phyloP scores from a whole-genome alignment of 352 stramenopile genomes.

The Phytophthora tubulina region DNA sequence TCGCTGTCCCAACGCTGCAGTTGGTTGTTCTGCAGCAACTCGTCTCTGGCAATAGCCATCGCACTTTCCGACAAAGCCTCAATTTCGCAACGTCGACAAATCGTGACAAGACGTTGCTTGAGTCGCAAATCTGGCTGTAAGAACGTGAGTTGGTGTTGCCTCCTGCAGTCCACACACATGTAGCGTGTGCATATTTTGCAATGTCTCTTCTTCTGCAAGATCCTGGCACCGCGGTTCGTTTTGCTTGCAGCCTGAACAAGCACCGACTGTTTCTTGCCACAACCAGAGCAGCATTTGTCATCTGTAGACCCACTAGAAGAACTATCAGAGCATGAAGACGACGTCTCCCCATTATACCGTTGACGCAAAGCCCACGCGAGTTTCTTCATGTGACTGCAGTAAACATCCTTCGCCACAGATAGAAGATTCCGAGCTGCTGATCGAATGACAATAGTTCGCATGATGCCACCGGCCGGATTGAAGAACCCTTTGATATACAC shows the following conservation, averaged over 20 bases:
- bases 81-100: conserved; percentile 40
- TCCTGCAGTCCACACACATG: conserved; percentile 57
- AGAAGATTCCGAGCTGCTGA: conserved; percentile 48
- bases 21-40: conserved; percentile 31
- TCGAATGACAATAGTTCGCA: conserved; percentile 46
- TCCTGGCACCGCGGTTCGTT: conserved; percentile 31
- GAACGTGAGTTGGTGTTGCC: conserved; percentile 54
- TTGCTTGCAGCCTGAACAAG: conserved; percentile 35
- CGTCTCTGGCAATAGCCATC: conserved; percentile 32
- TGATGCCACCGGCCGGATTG: conserved; percentile 46
- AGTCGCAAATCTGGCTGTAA: conserved; percentile 36
- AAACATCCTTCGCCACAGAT: conserved; percentile 44
- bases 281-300: conserved; percentile 35
- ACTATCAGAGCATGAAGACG: conserved; percentile 24
- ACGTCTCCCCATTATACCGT: conserved; percentile 22
- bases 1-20: conserved; percentile 23
- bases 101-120: conserved; percentile 38
- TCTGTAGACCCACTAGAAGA: conserved; percentile 12
- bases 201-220: conserved; percentile 32
- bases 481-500: conserved; percentile 65
- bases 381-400: conserved; percentile 75
- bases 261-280: conserved; percentile 39
- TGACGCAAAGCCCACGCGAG: conserved; percentile 59
- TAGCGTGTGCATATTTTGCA: conserved; percentile 57
- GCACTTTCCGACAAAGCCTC: conserved; percentile 28